phyloP scores from a whole-genome alignment of 1,284 basidiomycete genomes.

The Rhodotorula sp. region DNA sequence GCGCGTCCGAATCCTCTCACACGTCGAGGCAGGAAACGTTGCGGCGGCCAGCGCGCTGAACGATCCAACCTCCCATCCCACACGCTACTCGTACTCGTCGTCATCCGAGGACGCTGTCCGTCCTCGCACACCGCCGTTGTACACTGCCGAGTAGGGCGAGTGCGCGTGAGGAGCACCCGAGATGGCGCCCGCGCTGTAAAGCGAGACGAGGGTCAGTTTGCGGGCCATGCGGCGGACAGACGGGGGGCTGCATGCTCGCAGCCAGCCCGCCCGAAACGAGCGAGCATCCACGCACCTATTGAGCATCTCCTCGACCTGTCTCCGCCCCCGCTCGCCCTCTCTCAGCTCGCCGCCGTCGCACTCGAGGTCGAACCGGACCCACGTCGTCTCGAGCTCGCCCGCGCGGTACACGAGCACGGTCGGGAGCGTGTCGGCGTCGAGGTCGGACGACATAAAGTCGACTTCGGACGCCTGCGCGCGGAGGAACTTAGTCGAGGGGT shows the following conservation, averaged over 20 bases:
- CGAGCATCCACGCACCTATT: slow-evolving; percentile 7
- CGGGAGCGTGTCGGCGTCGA: slow-evolving; percentile 71
- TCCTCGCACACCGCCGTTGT: too few relatives aligned
- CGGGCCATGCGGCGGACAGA: neutral
- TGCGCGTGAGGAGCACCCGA: neutral
- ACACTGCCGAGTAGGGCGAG: neutral
- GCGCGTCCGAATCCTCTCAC: too few relatives aligned
- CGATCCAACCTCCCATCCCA: too few relatives aligned
- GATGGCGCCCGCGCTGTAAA: neutral
- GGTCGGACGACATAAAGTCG: slow-evolving; percentile 64
- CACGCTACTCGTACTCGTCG: neutral
- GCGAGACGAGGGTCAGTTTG: neutral
- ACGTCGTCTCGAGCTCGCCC: slow-evolving; percentile 61
- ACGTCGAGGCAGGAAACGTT: too few relatives aligned
- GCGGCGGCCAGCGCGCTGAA: too few relatives aligned
- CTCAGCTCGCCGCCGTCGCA: slow-evolving; percentile 5
- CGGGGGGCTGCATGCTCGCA: too few relatives aligned
- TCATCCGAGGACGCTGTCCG: neutral
- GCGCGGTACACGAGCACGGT: slow-evolving; percentile 77
- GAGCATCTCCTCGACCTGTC: slow-evolving; percentile 26
- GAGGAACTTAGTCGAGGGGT: slow-evolving; percentile 75
- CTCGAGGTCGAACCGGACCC: slow-evolving; percentile 39
- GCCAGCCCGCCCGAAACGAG: too few relatives aligned
- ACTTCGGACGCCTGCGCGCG: slow-evolving; percentile 70
- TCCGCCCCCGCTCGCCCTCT: slow-evolving; percentile 12